These are phyloP conservation scores for Trametes cubensis DNA, from an alignment of 768 basidiomycete genomes.

Conservation along the genomic window DNA sequence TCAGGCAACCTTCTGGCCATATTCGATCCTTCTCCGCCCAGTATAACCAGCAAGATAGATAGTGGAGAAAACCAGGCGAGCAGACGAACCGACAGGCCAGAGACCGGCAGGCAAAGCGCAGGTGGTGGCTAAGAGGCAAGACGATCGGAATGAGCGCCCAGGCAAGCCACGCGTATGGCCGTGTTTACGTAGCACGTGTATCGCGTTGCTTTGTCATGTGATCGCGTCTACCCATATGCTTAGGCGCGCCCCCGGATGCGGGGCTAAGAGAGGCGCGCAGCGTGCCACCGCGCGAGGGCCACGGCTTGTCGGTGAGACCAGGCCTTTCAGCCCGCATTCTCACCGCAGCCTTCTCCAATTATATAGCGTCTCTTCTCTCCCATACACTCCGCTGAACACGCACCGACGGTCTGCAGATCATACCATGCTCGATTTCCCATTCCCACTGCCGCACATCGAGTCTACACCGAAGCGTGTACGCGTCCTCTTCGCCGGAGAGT, in stretches of 20 bases:
- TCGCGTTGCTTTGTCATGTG: conserved; percentile 17
- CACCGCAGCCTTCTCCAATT: background rate
- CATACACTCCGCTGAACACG: conserved; percentile 1
- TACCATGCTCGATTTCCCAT: conserved; percentile 32
- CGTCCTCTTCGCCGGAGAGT: conserved; percentile 52
- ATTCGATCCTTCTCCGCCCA: background rate
- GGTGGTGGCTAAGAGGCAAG: conserved; percentile 13
- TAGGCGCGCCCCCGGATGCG: conserved; percentile 11
- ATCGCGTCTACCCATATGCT: conserved; percentile 15
- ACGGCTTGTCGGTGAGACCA: conserved; percentile 7
- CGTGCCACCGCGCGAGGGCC: background rate
- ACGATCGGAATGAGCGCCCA: background rate
- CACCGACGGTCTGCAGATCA: too few species aligned
- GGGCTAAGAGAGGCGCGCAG: background rate
- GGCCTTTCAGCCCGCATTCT: conserved; percentile 9
- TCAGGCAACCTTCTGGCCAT: conserved; percentile 8
- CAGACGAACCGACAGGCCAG: too few species aligned
- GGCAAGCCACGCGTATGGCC: conserved; percentile 2
- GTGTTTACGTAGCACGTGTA: conserved; percentile 21
- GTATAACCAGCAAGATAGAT: too few species aligned
- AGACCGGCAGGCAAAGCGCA: background rate
- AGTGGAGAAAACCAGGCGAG: too few species aligned
- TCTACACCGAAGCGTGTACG: conserved; percentile 52
- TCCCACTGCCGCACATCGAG: conserved; percentile 51
- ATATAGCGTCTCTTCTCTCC: background rate